phyloP scores from a whole-genome alignment of 139 green algal species.

The Raphidocelis subcapitata region DNA sequence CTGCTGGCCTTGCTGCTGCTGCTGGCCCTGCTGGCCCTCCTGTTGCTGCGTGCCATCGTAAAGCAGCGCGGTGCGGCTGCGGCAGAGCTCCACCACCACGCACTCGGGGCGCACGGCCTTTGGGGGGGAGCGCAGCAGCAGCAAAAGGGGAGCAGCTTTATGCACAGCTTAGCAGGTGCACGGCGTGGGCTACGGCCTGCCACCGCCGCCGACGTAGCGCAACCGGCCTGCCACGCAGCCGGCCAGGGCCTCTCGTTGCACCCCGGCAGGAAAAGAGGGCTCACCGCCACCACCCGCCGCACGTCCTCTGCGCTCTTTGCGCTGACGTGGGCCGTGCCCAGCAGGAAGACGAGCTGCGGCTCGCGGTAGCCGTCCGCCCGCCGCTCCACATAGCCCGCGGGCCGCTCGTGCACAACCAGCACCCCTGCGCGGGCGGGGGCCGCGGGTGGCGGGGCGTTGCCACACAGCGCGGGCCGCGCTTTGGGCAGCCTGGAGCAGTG shows the following conservation, averaged over 20 bases:
- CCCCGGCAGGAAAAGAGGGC: not conserved
- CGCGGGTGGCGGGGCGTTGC: not conserved
- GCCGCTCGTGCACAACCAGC: constrained; percentile 59
- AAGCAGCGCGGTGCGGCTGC: constrained; percentile 51
- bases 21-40: constrained; percentile 11
- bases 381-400: constrained; percentile 60
- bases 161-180: no score
- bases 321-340: constrained; percentile 78
- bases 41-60: not conserved
- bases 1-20: not conserved
- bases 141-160: not conserved
- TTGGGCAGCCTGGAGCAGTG: not conserved
- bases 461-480: not conserved
- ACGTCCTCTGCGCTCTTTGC: constrained; percentile 55
- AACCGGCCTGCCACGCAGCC: no score
- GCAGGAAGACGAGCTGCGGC: constrained; percentile 62
- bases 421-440: constrained; percentile 40
- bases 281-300: constrained; percentile 48
- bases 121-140: not conserved
- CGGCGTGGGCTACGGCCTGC: no score
- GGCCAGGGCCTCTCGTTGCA: no score
- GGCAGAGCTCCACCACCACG: constrained; percentile 82
- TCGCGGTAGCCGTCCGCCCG: constrained; percentile 76
- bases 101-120: constrained; percentile 57
- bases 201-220: no score